phyloP scores from a whole-genome alignment of 2,329 filamentous ascomycete genomes.

The Bipolaris zeicola region DNA sequence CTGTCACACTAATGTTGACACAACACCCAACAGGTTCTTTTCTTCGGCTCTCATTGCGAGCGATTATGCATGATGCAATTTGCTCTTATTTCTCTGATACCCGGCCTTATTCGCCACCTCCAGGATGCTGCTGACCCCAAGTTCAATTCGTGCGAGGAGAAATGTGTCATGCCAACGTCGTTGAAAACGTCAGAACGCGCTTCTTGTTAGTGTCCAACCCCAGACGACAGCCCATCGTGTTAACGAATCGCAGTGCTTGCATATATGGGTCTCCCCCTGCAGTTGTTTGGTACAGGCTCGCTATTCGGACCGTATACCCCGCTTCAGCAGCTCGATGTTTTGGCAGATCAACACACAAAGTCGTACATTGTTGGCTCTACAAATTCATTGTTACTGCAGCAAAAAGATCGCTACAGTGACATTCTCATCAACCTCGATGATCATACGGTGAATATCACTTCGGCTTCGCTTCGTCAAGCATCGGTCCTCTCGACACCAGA shows the following conservation, averaged over 20 bases:
- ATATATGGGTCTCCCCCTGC: slow-evolving; percentile 93
- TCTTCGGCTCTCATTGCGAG: slow-evolving; percentile 97
- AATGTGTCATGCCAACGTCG: slow-evolving; percentile 76
- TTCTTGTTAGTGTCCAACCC: slow-evolving; percentile 60
- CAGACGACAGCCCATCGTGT: neutral
- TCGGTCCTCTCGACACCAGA: slow-evolving; percentile 83
- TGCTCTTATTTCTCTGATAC: slow-evolving; percentile 92
- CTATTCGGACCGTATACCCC: slow-evolving; percentile 97
- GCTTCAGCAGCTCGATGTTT: slow-evolving; percentile 89
- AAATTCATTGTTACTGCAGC: slow-evolving; percentile 89
- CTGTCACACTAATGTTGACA: neutral
- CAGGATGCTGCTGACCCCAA: slow-evolving; percentile 96
- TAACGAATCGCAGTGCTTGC: slow-evolving; percentile 66
- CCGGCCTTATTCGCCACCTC: slow-evolving; percentile 86
- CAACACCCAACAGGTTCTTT: slow-evolving; percentile 75
- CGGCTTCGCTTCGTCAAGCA: slow-evolving; percentile 74
- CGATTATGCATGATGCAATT: slow-evolving; percentile 98
- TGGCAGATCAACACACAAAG: slow-evolving; percentile 92
- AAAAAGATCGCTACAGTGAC: slow-evolving; percentile 94
- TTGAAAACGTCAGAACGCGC: slow-evolving; percentile 88
- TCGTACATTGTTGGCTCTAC: slow-evolving; percentile 98
- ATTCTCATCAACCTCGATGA: slow-evolving; percentile 97
- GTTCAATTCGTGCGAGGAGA: slow-evolving; percentile 80
- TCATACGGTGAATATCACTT: slow-evolving; percentile 81
- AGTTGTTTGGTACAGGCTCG: slow-evolving; percentile 95